Conservation (phyloP, 371 early-diverging fungal genomes). For the Smittium mucronatum region DNA sequence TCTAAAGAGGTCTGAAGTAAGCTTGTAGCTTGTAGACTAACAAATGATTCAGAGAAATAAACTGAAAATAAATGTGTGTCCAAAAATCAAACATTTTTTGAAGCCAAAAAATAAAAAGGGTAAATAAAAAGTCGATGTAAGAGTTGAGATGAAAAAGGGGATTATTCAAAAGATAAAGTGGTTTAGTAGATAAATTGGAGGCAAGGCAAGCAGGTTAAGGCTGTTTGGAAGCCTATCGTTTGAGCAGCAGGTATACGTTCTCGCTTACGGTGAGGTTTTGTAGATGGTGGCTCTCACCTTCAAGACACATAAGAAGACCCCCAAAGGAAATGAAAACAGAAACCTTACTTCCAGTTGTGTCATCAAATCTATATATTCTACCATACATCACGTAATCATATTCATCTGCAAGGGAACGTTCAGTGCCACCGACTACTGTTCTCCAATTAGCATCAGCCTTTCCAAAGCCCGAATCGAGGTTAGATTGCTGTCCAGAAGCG, state of each 20-base stretch:
- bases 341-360: slow-evolving; percentile 50
- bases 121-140: no score
- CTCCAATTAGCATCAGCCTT: slow-evolving; percentile 34
- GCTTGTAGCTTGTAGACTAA: no score
- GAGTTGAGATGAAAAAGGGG: no score
- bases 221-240: slow-evolving; percentile 43
- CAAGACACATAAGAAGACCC: slow-evolving; percentile 80
- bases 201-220: not conserved
- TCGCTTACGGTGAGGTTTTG: slow-evolving; percentile 72
- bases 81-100: no score
- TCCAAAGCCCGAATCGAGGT: slow-evolving; percentile 43
- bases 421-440: slow-evolving; percentile 26
- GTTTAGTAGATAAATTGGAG: not conserved
- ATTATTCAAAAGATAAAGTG: no score
- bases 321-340: slow-evolving; percentile 85
- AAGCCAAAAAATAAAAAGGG: no score
- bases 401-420: slow-evolving; percentile 73
- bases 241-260: slow-evolving; percentile 74
- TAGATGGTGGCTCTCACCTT: slow-evolving; percentile 74
- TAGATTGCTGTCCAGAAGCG: slow-evolving; percentile 39
- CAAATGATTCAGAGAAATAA: no score
- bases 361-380: slow-evolving; percentile 87
- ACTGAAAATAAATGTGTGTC: no score
- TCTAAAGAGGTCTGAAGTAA: no score
- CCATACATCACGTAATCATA: slow-evolving; percentile 97